Evolutionary conservation across 2,329 filamentous ascomycete genomes (phyloP), one percentile per base, ranked within the genome.

Genomic region (Aciculosporium take): DNA sequence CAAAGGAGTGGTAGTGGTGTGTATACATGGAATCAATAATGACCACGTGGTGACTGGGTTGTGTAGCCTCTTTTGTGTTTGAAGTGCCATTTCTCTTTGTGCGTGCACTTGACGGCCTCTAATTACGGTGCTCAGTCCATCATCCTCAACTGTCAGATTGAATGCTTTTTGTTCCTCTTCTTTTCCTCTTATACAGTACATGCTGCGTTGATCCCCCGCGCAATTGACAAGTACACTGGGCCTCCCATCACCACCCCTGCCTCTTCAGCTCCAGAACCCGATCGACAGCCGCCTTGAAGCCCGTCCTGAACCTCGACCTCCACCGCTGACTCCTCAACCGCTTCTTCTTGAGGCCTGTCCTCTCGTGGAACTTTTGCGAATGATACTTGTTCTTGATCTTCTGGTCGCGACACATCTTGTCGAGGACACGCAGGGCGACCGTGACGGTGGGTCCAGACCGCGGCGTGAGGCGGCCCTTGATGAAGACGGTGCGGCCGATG

Each of bases 311-410:
- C 45, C 75, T 72, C 48, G 50, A 63, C 57, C 74, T 70, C 80
- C 82, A 87, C 46, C 84, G 68, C 66, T 80, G 67, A 45, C 74
- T 78, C 58, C 65, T 67, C 50, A 86, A 61, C 53, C 84, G 72
- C 75, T 91, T 93, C 60, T 79, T 71, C 72, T 83, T 86, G 53
- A 85, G 53, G 2, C 84, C 85, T 0, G 72, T 71, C 36, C 85
- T 66, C 67, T 91, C 84, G 59, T 93, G 81, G 53, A 76, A 84
- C 48, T 68, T 67, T 62, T 91, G 84, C 47, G 52, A 57, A 17
- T 60, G 57, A 40, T 66, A 66, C 51, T 85, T 77, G 3, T 37
- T 44, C 49, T 61, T 66, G 39, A 91, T 63, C 33, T 61, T 66
- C 54, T 89, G 87, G 52, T 56, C 51, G 5, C 50, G 47, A 25